These are phyloP conservation scores for Pleurotus ostreatus DNA, from an alignment of 768 basidiomycete species.

Conservation along the genomic window DNA sequence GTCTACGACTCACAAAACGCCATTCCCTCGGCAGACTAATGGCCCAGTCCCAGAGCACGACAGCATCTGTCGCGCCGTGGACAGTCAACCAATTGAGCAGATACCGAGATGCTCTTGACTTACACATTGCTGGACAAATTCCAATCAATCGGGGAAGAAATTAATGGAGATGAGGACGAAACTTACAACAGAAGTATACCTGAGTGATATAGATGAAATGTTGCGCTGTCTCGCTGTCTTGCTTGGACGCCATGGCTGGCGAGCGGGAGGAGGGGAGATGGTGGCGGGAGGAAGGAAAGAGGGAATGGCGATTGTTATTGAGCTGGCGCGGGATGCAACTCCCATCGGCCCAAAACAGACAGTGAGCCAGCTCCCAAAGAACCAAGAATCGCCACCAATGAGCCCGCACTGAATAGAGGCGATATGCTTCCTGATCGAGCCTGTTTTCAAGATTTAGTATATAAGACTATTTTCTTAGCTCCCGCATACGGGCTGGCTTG, in stretches of 20 bases:
- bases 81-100: too few species aligned
- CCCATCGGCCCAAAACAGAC: slow-evolving; percentile 5
- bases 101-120: slow-evolving; percentile 11
- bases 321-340: slow-evolving; percentile 23
- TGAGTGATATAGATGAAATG: slow-evolving; percentile 80
- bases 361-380: slow-evolving; percentile 6
- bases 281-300: slow-evolving; percentile 25
- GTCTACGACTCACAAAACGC: slow-evolving; percentile 52
- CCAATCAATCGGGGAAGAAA: slow-evolving; percentile 18
- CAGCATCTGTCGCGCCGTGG: slow-evolving; percentile 49
- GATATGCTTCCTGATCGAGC: slow-evolving; percentile 1
- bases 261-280: slow-evolving; percentile 20
- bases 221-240: slow-evolving; percentile 54
- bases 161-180: slow-evolving; percentile 28
- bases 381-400: slow-evolving; percentile 2
- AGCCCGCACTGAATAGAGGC: slow-evolving; percentile 2
- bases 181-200: slow-evolving; percentile 77
- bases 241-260: slow-evolving; percentile 17
- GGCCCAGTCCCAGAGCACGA: slow-evolving; percentile 84
- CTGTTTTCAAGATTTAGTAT: too few species aligned
- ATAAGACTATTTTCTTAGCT: too few species aligned
- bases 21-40: slow-evolving; percentile 75
- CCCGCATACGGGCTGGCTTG: too few species aligned
- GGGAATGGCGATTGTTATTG: slow-evolving; percentile 19
- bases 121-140: slow-evolving; percentile 67